Evolutionary conservation across 805 yeast genomes (phyloP).

Genomic region (Metschnikowia proteae): DNA sequence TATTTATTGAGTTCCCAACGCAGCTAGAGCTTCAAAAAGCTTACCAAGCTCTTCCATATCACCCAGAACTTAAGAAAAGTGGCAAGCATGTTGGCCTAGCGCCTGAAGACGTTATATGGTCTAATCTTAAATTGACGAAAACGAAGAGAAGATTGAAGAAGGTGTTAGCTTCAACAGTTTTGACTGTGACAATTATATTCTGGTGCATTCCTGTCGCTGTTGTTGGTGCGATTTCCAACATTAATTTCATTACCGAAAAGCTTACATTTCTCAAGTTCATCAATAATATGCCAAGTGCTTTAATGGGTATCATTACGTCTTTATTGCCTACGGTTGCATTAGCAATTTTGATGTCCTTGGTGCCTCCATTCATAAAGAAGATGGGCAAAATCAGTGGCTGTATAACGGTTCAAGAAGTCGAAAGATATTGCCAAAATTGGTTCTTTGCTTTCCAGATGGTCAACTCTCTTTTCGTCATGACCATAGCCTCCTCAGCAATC

Average conservation of each 20-base stretch:
- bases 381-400: slow-evolving; percentile 75
- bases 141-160: slow-evolving; percentile 55
- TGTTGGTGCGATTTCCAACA: slow-evolving; percentile 89
- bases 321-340: slow-evolving; percentile 79
- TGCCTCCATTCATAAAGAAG: slow-evolving; percentile 78
- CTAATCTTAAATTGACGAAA: slow-evolving; percentile 58
- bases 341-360: slow-evolving; percentile 77
- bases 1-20: slow-evolving; percentile 74
- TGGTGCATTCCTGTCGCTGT: slow-evolving; percentile 99
- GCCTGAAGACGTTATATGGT: slow-evolving; percentile 87
- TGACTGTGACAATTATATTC: slow-evolving; percentile 69
- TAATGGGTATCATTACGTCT: slow-evolving; percentile 85
- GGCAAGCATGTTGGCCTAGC: slow-evolving; percentile 58
- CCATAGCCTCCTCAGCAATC: slow-evolving; percentile 77
- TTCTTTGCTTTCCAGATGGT: slow-evolving; percentile 88
- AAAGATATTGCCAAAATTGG: slow-evolving; percentile 81
- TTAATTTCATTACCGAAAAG: slow-evolving; percentile 65
- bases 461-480: slow-evolving; percentile 81
- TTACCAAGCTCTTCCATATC: slow-evolving; percentile 71
- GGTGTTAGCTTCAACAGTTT: slow-evolving; percentile 56
- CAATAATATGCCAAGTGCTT: slow-evolving; percentile 60
- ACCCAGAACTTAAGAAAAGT: slow-evolving; percentile 43
- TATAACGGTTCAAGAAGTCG: slow-evolving; percentile 68
- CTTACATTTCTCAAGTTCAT: slow-evolving; percentile 75
- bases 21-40: slow-evolving; percentile 89